Evolutionary conservation across 2,329 filamentous ascomycete genomes (phyloP), one percentile per base, ranked within the genome.

Genomic region (Graphiopsis chlorocephala): DNA sequence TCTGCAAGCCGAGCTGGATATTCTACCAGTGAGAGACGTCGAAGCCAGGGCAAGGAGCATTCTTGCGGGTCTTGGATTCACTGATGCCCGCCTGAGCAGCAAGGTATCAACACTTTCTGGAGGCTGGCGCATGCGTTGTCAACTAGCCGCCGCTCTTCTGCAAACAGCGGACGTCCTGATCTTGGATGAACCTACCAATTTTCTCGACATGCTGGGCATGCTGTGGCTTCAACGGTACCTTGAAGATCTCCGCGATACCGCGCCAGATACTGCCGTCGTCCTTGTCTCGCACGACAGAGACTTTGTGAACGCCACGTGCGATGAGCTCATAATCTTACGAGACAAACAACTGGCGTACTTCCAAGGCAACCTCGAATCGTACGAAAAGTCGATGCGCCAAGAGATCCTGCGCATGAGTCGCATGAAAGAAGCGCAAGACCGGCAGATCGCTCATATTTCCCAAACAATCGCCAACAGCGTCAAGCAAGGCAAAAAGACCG

Each of bases 141-240:
- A 75, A 50, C 74, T 82, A 12, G 80, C 80, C 2, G 78, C 77
- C 3, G 86, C 87, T 0, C 81, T 96, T 4, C 84, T 92, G 1
- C 89, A 93, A 67, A 85, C 89, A 8, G 86, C 88, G 0, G 91
- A 96, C 69, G 86, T 96, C 2, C 81, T 96, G 65, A 88, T 96
- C 59, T 85, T 96, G 2, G 92, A 96, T 74, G 92, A 96, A 74
- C 92, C 92, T 0, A 96, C 92, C 35, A 96, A 96, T 73, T 96
- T 92, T 73, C 83, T 96, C 1, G 92, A 96, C 72, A 81, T 96
- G 0, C 83, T 93, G 0, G 91, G 90, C 1, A 93, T 96, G 64
- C 86, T 96, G 64, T 96, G 92, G 91, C 82, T 97, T 1, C 89
- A 96, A 73, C 84, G 84, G 14, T 89, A 93, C 72, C 84, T 96